Evolutionary conservation across 768 basidiomycete genomes (phyloP).

Genomic region (Lactifluus pinguis): DNA sequence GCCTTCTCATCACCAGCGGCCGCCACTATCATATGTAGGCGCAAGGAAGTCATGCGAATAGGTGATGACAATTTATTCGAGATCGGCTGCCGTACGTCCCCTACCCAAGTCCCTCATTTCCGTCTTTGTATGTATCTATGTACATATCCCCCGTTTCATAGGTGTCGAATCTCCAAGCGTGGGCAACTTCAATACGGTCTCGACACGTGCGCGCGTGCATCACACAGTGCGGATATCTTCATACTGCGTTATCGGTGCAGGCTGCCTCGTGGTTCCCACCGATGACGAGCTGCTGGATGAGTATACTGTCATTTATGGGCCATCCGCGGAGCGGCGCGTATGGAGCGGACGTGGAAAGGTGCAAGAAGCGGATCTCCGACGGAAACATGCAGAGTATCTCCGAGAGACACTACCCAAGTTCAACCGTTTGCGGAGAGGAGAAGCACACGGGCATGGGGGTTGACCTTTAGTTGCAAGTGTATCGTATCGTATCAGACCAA

Average conservation of each 20-base stretch:
- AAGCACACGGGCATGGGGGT: slow-evolving; percentile 10
- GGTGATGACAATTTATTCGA: slow-evolving; percentile 93
- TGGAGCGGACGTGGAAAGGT: slow-evolving; percentile 84
- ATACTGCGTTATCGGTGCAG: slow-evolving; percentile 77
- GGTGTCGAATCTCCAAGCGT: slow-evolving; percentile 82
- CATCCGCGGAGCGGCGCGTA: slow-evolving; percentile 56
- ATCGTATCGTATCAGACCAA: not conserved
- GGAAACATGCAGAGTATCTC: slow-evolving; percentile 88
- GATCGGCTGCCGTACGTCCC: slow-evolving; percentile 76
- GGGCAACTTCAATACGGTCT: slow-evolving; percentile 80
- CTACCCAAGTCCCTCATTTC: not conserved
- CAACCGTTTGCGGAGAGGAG: slow-evolving; percentile 44
- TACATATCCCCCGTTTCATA: slow-evolving; percentile 25
- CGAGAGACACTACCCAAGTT: slow-evolving; percentile 89
- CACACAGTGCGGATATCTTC: slow-evolving; percentile 72
- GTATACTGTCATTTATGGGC: slow-evolving; percentile 79
- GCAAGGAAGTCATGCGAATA: slow-evolving; percentile 84
- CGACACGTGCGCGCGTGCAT: slow-evolving; percentile 74
- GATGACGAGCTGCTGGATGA: slow-evolving; percentile 74
- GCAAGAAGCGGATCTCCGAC: slow-evolving; percentile 74
- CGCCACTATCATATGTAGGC: slow-evolving; percentile 27
- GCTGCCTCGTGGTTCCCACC: slow-evolving; percentile 67
- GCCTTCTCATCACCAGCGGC: not conserved
- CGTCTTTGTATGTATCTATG: not conserved
- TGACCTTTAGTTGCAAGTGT: not conserved